phyloP scores from a whole-genome alignment of 139 green algal genomes.

The Volvox africanus region DNA sequence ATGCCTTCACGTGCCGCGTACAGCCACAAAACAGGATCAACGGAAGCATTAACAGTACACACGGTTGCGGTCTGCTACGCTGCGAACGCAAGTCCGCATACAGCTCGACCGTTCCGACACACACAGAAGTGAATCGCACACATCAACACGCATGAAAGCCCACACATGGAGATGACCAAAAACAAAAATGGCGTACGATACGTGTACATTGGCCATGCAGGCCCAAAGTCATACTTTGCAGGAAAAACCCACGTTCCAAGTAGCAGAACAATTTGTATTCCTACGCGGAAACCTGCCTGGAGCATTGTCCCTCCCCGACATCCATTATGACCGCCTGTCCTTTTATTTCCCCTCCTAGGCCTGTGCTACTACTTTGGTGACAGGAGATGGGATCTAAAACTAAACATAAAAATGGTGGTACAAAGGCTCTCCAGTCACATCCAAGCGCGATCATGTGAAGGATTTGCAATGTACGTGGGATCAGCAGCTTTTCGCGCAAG shows the following conservation, averaged over 20 bases:
- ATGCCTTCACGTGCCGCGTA: neutral
- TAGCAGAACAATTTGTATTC: neutral
- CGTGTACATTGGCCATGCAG: neutral
- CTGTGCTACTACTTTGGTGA: neutral
- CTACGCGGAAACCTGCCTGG: neutral
- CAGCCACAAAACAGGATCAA: neutral
- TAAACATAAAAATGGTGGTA: neutral
- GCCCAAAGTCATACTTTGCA: neutral
- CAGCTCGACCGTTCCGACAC: neutral
- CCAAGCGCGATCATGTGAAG: too few relatives aligned
- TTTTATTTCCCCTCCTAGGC: neutral
- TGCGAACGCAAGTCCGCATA: neutral
- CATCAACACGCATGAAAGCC: neutral
- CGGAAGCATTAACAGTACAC: neutral
- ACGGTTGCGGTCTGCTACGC: neutral
- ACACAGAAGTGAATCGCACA: neutral
- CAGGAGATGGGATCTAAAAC: neutral
- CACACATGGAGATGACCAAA: neutral
- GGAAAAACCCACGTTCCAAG: neutral
- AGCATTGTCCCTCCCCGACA: neutral
- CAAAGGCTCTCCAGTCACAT: too few relatives aligned
- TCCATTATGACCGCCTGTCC: neutral
- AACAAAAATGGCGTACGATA: constrained; percentile 1
- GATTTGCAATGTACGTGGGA: neutral
- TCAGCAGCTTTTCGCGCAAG: neutral